Percentiles rank a stretch among this genome's conserved stretches.
phyloP scores from a whole-genome alignment of 441 rosid species.

The Erysimum pusillum region DNA sequence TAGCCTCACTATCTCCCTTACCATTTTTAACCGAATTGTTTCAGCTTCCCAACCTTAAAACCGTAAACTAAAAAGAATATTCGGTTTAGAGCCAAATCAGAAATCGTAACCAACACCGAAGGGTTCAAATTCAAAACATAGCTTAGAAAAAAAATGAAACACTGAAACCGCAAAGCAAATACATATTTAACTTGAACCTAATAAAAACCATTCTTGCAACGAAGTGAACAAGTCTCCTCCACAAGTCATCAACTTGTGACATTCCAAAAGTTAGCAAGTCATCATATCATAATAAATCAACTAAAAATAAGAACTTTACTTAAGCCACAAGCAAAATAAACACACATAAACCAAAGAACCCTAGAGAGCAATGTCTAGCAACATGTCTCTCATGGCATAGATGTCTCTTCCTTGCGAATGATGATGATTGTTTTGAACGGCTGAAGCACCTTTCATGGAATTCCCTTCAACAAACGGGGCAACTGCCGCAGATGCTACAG shows the following conservation, averaged over 20 bases:
- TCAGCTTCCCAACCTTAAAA: too few species aligned
- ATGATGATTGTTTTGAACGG: constrained; percentile 65
- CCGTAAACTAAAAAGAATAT: too few species aligned
- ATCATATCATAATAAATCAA: constrained; percentile 34
- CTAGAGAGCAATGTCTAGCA: constrained; percentile 58
- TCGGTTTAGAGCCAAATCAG: too few species aligned
- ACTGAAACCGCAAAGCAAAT: constrained; percentile 7
- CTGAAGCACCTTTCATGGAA: constrained; percentile 51
- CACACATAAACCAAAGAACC: constrained; percentile 8
- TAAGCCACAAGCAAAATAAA: constrained; percentile 38
- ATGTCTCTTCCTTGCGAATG: constrained; percentile 67
- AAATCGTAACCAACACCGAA: too few species aligned
- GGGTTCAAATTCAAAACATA: background rate
- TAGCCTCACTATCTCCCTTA: too few species aligned
- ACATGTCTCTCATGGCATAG: constrained; percentile 51
- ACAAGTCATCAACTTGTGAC: constrained; percentile 33
- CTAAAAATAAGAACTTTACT: constrained; percentile 30
- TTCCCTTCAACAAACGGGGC: constrained; percentile 62
- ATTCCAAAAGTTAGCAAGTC: constrained; percentile 41
- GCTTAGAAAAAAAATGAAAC: background rate
- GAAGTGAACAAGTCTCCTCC: constrained; percentile 14
- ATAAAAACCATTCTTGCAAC: constrained; percentile 34
- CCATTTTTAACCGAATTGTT: too few species aligned
- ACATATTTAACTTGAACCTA: constrained; percentile 3
- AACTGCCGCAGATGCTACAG: constrained; percentile 40